phyloP scores from a whole-genome alignment of 148 eudicot genomes.

The Pharnaceum exiguum region DNA sequence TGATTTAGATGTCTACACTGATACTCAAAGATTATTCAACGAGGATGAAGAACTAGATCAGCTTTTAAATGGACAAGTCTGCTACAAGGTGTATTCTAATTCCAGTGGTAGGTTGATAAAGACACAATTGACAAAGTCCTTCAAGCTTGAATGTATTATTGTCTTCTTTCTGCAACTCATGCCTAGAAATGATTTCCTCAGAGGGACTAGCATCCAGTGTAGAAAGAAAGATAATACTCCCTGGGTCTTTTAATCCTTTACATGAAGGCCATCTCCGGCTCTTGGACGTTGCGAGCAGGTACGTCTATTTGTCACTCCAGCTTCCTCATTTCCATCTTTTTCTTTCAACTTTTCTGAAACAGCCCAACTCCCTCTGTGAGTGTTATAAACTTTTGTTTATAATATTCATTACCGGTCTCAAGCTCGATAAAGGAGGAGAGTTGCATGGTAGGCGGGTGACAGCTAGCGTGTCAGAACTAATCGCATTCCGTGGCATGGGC shows the following conservation, averaged over 20 bases:
- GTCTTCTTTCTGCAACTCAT: slow-evolving; percentile 11
- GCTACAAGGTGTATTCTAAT: slow-evolving; percentile 76
- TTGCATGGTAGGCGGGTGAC: too few relatives aligned
- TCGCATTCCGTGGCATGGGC: too few relatives aligned
- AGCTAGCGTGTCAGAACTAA: too few relatives aligned
- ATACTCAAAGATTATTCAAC: slow-evolving; percentile 39
- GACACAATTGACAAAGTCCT: neutral
- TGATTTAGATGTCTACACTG: slow-evolving; percentile 50
- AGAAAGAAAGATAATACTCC: slow-evolving; percentile 74
- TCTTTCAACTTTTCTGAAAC: too few relatives aligned
- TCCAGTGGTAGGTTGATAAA: slow-evolving; percentile 49
- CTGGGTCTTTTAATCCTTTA: slow-evolving; percentile 94
- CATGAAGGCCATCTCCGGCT: slow-evolving; percentile 93
- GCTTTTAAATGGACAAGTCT: slow-evolving; percentile 66
- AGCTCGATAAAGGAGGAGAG: too few relatives aligned
- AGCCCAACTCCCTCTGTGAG: too few relatives aligned
- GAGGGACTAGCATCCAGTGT: slow-evolving; percentile 30
- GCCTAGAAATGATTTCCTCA: slow-evolving; percentile 36
- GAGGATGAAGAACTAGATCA: slow-evolving; percentile 87
- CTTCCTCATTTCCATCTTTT: neutral
- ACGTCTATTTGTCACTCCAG: neutral
- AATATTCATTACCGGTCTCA: too few relatives aligned
- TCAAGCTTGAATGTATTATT: slow-evolving; percentile 2
- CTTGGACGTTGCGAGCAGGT: slow-evolving; percentile 86
- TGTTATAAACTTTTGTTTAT: too few relatives aligned